Conservation (phyloP, 176 grass and related monocot genomes). For the Eragrostis nindensis region DNA sequence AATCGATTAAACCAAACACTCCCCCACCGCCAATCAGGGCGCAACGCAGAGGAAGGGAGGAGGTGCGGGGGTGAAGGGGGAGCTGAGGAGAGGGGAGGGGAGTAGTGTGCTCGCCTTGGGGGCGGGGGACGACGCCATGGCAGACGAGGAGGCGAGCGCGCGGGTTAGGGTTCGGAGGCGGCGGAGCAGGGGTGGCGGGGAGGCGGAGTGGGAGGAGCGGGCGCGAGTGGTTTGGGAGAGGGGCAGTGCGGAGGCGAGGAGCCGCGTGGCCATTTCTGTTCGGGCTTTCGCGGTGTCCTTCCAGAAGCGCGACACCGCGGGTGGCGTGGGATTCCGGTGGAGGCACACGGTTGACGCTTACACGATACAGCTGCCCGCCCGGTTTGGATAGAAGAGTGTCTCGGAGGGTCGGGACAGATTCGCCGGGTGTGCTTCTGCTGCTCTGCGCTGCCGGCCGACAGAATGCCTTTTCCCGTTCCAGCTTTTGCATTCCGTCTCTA, state of each 20-base stretch:
- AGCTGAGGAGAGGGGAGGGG: neutral
- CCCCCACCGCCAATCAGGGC: neutral
- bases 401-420: too few species aligned
- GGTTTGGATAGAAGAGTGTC: too few species aligned
- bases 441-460: too few species aligned
- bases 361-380: too few species aligned
- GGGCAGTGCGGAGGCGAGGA: slow-evolving; percentile 4
- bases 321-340: too few species aligned
- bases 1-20: neutral
- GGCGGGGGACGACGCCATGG: slow-evolving; percentile 56
- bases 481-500: too few species aligned
- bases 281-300: slow-evolving; percentile 18
- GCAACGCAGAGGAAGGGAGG: neutral
- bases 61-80: too few species aligned
- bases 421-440: too few species aligned
- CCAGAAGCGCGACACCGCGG: slow-evolving; percentile 27
- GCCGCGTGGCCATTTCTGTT: slow-evolving; percentile 52
- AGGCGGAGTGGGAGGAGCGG: neutral
- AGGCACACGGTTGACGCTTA: too few species aligned
- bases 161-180: slow-evolving; percentile 52
- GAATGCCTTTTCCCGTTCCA: too few species aligned
- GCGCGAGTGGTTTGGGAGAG: neutral
- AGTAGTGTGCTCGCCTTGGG: slow-evolving; percentile 43
- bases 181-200: neutral
- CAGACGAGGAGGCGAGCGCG: slow-evolving; percentile 28